Percentiles rank a stretch among this genome's conserved stretches.
These are phyloP conservation scores for Lunasporangiospora selenospora DNA, from an alignment of 192 early-diverging fungal species.

Conservation along the genomic window DNA sequence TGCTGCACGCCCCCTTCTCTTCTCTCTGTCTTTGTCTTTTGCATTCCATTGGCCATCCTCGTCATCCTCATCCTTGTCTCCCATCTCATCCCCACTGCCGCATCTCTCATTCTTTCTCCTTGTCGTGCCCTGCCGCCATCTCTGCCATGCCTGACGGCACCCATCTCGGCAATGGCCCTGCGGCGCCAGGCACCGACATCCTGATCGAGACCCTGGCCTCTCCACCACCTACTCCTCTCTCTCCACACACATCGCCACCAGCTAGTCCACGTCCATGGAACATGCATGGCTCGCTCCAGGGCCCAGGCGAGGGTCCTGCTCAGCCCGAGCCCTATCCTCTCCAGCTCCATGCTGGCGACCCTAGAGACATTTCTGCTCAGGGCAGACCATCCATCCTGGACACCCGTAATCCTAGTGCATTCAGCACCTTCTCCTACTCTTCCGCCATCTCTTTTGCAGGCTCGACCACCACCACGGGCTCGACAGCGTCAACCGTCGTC, in stretches of 20 bases:
- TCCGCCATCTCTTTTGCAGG: background rate
- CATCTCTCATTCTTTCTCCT: background rate
- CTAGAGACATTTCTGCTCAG: too few species aligned
- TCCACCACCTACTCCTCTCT: background rate
- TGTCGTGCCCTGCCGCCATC: background rate
- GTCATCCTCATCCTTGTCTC: background rate
- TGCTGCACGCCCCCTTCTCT: background rate
- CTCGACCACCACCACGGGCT: background rate
- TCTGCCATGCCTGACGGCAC: too few species aligned
- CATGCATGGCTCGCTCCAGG: too few species aligned
- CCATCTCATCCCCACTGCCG: background rate
- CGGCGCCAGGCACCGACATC: constrained; percentile 1
- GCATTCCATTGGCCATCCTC: too few species aligned
- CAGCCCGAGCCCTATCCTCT: too few species aligned
- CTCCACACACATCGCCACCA: constrained; percentile 2
- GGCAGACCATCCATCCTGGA: background rate
- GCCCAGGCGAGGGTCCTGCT: too few species aligned
- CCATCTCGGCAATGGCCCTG: too few species aligned
- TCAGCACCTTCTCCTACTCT: background rate
- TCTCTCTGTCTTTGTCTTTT: background rate
- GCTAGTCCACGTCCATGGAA: too few species aligned
- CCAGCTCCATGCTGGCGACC: too few species aligned
- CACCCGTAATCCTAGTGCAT: background rate
- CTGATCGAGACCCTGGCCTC: constrained; percentile 11
- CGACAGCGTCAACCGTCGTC: constrained; percentile 8